Conservation (phyloP, 257 asterid genomes). For the Solanum verrucosum region DNA sequence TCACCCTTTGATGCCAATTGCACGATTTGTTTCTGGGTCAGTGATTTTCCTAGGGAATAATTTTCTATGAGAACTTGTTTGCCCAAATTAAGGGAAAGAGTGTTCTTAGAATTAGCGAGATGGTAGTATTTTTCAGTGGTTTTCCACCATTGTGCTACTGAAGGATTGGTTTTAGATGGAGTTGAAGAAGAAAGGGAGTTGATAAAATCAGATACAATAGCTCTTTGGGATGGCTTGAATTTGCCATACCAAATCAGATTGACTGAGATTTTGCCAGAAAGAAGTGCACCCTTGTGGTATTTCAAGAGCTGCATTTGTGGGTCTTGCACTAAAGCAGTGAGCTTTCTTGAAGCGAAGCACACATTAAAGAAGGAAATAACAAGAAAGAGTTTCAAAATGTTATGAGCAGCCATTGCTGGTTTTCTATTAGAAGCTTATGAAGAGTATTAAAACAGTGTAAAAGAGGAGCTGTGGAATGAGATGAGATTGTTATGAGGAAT, state of each 20-base stretch:
- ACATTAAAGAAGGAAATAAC: neutral
- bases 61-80: constrained; percentile 19
- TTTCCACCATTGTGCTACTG: constrained; percentile 40
- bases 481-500: neutral
- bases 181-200: constrained; percentile 27
- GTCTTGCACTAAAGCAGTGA: neutral
- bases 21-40: constrained; percentile 16
- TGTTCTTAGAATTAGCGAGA: constrained; percentile 14
- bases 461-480: neutral
- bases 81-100: constrained; percentile 16
- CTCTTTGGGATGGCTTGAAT: constrained; percentile 12
- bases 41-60: constrained; percentile 37
- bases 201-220: constrained; percentile 12
- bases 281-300: constrained; percentile 25
- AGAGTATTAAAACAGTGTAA: neutral
- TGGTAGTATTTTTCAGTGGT: constrained; percentile 29
- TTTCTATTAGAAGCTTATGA: neutral
- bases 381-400: neutral
- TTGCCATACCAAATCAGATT: constrained; percentile 18
- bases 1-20: constrained; percentile 35
- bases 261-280: neutral
- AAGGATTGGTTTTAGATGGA: constrained; percentile 13
- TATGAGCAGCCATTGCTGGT: constrained; percentile 14
- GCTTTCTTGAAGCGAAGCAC: neutral
- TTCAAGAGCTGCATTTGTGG: constrained; percentile 4